These are phyloP conservation scores for Corymbia citriodora DNA, from an alignment of 441 rosid genomes.

Conservation along the genomic window DNA sequence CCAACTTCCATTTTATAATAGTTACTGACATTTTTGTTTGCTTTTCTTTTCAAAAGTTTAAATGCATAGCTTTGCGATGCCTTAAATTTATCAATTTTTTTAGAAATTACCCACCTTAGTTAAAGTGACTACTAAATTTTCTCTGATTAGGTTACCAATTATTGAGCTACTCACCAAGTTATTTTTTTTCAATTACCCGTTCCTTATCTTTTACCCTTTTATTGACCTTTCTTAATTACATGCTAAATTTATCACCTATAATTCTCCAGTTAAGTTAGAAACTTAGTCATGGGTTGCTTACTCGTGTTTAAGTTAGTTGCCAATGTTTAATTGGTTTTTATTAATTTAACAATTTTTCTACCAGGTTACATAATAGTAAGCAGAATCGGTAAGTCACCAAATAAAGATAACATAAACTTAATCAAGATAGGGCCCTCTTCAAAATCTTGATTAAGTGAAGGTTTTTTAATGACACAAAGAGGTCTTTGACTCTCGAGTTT, in stretches of 20 bases:
- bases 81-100: not conserved
- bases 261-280: not conserved
- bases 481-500: not conserved
- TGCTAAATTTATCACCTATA: not conserved
- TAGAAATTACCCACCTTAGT: not conserved
- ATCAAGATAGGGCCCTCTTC: not conserved
- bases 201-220: not conserved
- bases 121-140: not conserved
- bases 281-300: not conserved
- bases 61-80: not conserved
- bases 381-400: not conserved
- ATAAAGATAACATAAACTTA: not conserved
- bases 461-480: not conserved
- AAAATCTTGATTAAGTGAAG: not conserved
- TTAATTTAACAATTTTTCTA: not conserved
- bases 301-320: not conserved
- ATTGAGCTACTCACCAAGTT: not conserved
- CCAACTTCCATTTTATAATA: not conserved
- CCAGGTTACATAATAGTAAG: not conserved
- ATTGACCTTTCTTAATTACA: not conserved
- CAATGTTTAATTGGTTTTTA: not conserved
- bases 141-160: not conserved
- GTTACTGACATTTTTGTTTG: no score
- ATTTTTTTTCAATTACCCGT: not conserved
- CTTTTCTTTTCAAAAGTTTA: not conserved